Conservation (phyloP, 495 filamentous ascomycete genomes). For the Thermothielavioides terrestris region DNA sequence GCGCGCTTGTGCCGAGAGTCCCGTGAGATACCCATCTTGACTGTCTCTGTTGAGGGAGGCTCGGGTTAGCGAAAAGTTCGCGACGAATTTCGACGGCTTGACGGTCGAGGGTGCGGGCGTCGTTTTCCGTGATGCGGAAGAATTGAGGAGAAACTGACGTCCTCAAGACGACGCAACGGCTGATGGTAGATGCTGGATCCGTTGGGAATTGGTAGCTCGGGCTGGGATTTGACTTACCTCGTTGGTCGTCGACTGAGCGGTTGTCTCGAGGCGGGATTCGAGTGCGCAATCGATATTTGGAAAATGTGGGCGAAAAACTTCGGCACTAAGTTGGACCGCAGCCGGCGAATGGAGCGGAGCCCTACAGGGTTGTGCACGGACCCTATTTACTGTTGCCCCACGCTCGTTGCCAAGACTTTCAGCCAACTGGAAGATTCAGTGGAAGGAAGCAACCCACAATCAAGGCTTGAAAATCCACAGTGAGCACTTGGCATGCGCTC, state of each 20-base stretch:
- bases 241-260: conserved; percentile 20
- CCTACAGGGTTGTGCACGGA: conserved; percentile 4
- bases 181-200: background rate
- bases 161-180: background rate
- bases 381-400: background rate
- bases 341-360: conserved; percentile 8
- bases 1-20: conserved; percentile 99
- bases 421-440: too few species aligned
- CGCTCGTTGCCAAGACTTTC: background rate
- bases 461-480: too few species aligned
- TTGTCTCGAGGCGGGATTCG: conserved; percentile 12
- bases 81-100: conserved; percentile 5
- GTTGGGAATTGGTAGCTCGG: conserved; percentile 1
- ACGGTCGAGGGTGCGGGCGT: conserved; percentile 1
- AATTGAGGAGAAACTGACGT: background rate
- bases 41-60: conserved; percentile 26
- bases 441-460: too few species aligned
- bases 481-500: too few species aligned
- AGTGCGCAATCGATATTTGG: conserved; percentile 19
- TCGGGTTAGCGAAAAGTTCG: conserved; percentile 9
- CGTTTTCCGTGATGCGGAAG: background rate
- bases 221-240: conserved; percentile 14
- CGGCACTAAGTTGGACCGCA: conserved; percentile 21
- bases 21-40: conserved; percentile 96
- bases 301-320: conserved; percentile 30